These are phyloP conservation scores for Clitoria ternatea DNA, from an alignment of 306 rosid species.

Conservation along the genomic window DNA sequence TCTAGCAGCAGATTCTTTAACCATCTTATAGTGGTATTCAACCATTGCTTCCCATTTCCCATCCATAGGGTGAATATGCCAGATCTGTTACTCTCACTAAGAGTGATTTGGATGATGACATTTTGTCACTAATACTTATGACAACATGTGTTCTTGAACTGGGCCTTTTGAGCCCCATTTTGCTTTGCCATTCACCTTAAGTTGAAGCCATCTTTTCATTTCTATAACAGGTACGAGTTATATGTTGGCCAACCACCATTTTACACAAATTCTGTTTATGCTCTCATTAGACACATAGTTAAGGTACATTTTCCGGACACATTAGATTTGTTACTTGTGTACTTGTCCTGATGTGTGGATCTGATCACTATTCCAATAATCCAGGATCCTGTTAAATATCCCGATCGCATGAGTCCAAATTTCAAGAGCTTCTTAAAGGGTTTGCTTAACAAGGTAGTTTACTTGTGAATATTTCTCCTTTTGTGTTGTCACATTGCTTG, in stretches of 20 bases:
- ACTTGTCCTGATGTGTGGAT: neutral
- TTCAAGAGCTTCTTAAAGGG: constrained; percentile 91
- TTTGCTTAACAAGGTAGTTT: constrained; percentile 84
- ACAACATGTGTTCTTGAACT: constrained; percentile 11
- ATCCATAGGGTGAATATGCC: neutral
- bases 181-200: constrained; percentile 20
- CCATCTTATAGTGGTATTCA: constrained; percentile 14
- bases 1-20: constrained; percentile 2
- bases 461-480: constrained; percentile 19
- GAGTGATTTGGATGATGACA: constrained; percentile 15
- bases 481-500: neutral
- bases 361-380: constrained; percentile 32
- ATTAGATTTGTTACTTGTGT: neutral
- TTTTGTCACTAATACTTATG: constrained; percentile 8
- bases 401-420: constrained; percentile 76
- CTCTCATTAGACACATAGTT: constrained; percentile 89
- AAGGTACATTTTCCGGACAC: constrained; percentile 53
- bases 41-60: neutral
- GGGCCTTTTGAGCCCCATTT: neutral
- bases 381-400: constrained; percentile 98
- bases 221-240: constrained; percentile 77
- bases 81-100: constrained; percentile 5
- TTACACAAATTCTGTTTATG: constrained; percentile 94
- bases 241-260: constrained; percentile 99
- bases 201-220: constrained; percentile 29